These are phyloP conservation scores for Hanseniaspora meyeri DNA, from an alignment of 805 yeast species.

Conservation along the genomic window DNA sequence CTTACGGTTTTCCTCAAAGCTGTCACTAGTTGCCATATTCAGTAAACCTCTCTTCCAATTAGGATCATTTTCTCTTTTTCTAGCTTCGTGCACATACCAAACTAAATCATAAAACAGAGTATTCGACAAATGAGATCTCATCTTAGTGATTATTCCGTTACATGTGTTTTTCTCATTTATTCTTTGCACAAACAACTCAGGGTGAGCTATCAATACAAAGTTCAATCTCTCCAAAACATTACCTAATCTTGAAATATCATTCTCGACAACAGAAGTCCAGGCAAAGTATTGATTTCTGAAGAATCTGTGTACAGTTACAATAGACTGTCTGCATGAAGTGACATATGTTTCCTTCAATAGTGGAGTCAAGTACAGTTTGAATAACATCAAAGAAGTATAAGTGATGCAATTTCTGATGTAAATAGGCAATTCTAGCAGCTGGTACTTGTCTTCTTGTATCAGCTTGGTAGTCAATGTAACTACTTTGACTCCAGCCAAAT, in stretches of 20 bases:
- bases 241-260: constrained; percentile 84
- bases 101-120: constrained; percentile 83
- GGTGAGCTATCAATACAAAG: constrained; percentile 74
- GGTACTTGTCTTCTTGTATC: constrained; percentile 41
- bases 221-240: constrained; percentile 80
- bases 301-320: constrained; percentile 81
- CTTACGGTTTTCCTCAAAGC: constrained; percentile 19
- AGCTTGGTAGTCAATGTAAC: constrained; percentile 66
- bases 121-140: constrained; percentile 87
- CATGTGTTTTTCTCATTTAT: constrained; percentile 23
- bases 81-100: constrained; percentile 90
- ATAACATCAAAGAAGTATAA: constrained; percentile 63
- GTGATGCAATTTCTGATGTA: constrained; percentile 79
- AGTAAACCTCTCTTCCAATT: constrained; percentile 16
- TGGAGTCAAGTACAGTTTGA: constrained; percentile 71
- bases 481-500: constrained; percentile 65
- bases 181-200: constrained; percentile 61
- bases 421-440: constrained; percentile 73
- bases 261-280: constrained; percentile 73
- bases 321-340: constrained; percentile 82
- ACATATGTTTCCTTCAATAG: constrained; percentile 52
- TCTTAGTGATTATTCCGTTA: constrained; percentile 58
- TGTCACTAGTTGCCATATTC: constrained; percentile 24
- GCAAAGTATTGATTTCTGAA: constrained; percentile 79
- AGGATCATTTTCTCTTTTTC: constrained; percentile 50